Conservation (phyloP, 805 yeast genomes). For the Suhomyces vadensis region DNA sequence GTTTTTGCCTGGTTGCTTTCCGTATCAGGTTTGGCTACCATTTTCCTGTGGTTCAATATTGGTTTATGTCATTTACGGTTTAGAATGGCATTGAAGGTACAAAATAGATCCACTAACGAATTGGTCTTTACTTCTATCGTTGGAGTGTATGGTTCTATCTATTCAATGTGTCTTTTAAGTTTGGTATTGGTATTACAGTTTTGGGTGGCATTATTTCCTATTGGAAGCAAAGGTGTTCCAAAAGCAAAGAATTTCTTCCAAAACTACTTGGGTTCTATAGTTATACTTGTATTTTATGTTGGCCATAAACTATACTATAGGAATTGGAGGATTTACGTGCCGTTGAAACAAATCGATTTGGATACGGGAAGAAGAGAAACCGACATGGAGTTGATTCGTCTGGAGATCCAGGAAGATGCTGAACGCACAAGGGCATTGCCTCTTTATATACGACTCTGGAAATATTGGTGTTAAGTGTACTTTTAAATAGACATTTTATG, state of each 20-base stretch:
- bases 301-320: slow-evolving; percentile 26
- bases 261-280: slow-evolving; percentile 27
- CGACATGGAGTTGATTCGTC: slow-evolving; percentile 22
- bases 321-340: slow-evolving; percentile 21
- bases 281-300: slow-evolving; percentile 22
- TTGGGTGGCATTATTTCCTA: slow-evolving; percentile 29
- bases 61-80: slow-evolving; percentile 35
- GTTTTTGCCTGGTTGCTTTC: slow-evolving; percentile 33
- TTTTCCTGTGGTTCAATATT: slow-evolving; percentile 39
- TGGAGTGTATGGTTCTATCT: slow-evolving; percentile 28
- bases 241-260: slow-evolving; percentile 24
- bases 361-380: slow-evolving; percentile 27
- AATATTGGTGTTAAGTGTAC: slow-evolving; percentile 11
- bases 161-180: slow-evolving; percentile 23
- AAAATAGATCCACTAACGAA: slow-evolving; percentile 21
- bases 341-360: slow-evolving; percentile 24
- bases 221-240: slow-evolving; percentile 17
- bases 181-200: slow-evolving; percentile 27
- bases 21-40: slow-evolving; percentile 36
- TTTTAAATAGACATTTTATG: neutral
- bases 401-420: slow-evolving; percentile 24
- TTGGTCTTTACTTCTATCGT: slow-evolving; percentile 23
- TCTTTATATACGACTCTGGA: slow-evolving; percentile 17
- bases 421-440: slow-evolving; percentile 15
- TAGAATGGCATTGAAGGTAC: slow-evolving; percentile 31